Evolutionary conservation across 805 yeast genomes (phyloP).

Genomic region (Kurtzmaniella cleridarum): DNA sequence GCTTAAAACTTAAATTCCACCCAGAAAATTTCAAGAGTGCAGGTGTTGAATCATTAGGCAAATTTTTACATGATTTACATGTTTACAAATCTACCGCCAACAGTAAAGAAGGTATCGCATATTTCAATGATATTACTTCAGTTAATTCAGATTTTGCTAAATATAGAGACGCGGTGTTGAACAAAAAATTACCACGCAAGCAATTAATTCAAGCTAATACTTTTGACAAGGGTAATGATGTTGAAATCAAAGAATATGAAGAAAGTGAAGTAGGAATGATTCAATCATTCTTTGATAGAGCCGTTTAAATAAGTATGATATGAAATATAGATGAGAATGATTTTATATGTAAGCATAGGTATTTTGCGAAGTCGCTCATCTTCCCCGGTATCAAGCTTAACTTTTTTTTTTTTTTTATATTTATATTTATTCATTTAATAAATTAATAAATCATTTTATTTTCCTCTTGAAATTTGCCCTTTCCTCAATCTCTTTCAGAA

Average conservation of each 20-base stretch:
- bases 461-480: no score
- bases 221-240: conserved; percentile 32
- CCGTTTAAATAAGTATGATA: conserved; percentile 12
- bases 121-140: conserved; percentile 63
- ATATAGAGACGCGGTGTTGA: conserved; percentile 63
- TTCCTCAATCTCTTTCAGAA: no score
- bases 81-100: conserved; percentile 77
- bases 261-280: conserved; percentile 75
- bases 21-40: conserved; percentile 55
- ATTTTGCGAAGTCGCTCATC: no score
- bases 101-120: conserved; percentile 54
- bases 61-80: conserved; percentile 67
- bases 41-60: conserved; percentile 71
- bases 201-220: conserved; percentile 85
- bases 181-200: conserved; percentile 75
- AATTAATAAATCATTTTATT: no score
- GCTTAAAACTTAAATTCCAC: conserved; percentile 57
- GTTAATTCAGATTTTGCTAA: conserved; percentile 58
- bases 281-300: conserved; percentile 61
- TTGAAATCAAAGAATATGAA: conserved; percentile 64
- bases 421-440: no score
- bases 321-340: no score
- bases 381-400: no score
- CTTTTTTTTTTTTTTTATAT: no score
- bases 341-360: no score